Percentiles rank a stretch among this genome's conserved stretches.
phyloP scores from a whole-genome alignment of 169 alveolate genomes.

The Cryptosporidium canis region DNA sequence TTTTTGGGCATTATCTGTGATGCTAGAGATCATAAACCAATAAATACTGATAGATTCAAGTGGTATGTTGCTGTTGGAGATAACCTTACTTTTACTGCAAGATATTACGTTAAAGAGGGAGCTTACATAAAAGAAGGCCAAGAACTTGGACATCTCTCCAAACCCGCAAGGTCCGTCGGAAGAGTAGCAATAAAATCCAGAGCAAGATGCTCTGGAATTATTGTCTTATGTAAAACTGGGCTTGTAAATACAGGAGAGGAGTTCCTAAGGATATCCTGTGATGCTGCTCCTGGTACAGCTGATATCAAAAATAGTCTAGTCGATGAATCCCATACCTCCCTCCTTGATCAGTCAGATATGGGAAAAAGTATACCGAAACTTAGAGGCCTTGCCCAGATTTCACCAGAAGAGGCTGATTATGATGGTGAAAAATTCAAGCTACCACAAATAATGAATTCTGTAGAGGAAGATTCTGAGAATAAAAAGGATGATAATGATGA shows the following conservation, averaged over 20 bases:
- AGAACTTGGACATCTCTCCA: constrained; percentile 58
- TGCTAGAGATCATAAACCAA: constrained; percentile 68
- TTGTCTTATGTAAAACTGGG: constrained; percentile 55
- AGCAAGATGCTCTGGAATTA: constrained; percentile 67
- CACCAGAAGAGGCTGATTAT: constrained; percentile 1
- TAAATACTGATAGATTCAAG: constrained; percentile 40
- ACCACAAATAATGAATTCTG: constrained; percentile 38
- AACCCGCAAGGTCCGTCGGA: constrained; percentile 53
- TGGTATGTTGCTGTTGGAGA: constrained; percentile 64
- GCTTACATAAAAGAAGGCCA: constrained; percentile 59
- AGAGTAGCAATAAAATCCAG: constrained; percentile 62
- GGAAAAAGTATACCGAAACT: constrained; percentile 57
- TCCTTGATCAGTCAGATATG: constrained; percentile 63
- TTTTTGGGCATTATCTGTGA: constrained; percentile 60
- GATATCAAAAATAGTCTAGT: constrained; percentile 1
- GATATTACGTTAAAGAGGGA: constrained; percentile 57
- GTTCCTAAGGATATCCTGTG: constrained; percentile 64
- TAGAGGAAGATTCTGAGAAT: background rate
- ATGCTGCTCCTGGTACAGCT: background rate
- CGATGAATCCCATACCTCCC: constrained; percentile 47
- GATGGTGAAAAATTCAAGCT: constrained; percentile 27
- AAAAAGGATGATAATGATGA: constrained; percentile 8
- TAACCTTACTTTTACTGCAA: constrained; percentile 49
- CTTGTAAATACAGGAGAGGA: constrained; percentile 49
- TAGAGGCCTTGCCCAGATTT: constrained; percentile 61